Conservation (phyloP, 768 basidiomycete genomes). For the Pulveroboletus frians region DNA sequence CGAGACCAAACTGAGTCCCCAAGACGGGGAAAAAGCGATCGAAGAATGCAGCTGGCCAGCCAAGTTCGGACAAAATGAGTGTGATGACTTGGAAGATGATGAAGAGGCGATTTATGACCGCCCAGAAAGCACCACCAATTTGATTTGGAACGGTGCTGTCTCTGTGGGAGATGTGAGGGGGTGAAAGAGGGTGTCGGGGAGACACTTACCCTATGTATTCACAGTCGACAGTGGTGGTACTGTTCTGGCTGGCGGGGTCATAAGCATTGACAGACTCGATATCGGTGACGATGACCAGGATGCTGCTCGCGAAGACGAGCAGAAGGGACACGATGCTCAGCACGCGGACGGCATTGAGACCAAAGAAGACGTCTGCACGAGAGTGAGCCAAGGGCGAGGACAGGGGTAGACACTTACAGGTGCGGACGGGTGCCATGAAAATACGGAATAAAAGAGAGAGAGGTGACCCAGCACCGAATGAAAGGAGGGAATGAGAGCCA, state of each 20-base stretch:
- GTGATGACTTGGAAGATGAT: slow-evolving; percentile 82
- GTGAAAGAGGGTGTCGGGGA: not conserved
- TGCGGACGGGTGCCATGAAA: slow-evolving; percentile 33
- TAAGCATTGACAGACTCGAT: slow-evolving; percentile 70
- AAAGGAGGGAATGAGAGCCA: slow-evolving; percentile 10
- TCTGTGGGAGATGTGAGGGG: slow-evolving; percentile 35
- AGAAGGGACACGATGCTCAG: slow-evolving; percentile 76
- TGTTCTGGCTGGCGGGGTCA: slow-evolving; percentile 36
- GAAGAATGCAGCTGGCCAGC: slow-evolving; percentile 78
- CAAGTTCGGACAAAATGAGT: slow-evolving; percentile 76
- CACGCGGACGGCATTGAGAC: slow-evolving; percentile 71
- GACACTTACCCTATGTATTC: slow-evolving; percentile 72
- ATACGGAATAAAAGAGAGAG: slow-evolving; percentile 1
- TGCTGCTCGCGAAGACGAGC: slow-evolving; percentile 76
- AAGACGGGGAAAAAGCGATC: slow-evolving; percentile 82
- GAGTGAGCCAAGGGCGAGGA: slow-evolving; percentile 1
- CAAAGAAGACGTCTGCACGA: slow-evolving; percentile 56
- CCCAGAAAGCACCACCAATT: slow-evolving; percentile 88
- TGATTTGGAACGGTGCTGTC: slow-evolving; percentile 85
- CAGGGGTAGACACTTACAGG: slow-evolving; percentile 35
- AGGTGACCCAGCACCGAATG: slow-evolving; percentile 32
- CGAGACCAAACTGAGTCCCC: slow-evolving; percentile 78
- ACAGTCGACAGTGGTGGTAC: slow-evolving; percentile 40
- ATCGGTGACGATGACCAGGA: slow-evolving; percentile 68
- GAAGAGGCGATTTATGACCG: slow-evolving; percentile 79